These are phyloP conservation scores for Debaryomyces maramus DNA, from an alignment of 805 yeast species.

Conservation along the genomic window DNA sequence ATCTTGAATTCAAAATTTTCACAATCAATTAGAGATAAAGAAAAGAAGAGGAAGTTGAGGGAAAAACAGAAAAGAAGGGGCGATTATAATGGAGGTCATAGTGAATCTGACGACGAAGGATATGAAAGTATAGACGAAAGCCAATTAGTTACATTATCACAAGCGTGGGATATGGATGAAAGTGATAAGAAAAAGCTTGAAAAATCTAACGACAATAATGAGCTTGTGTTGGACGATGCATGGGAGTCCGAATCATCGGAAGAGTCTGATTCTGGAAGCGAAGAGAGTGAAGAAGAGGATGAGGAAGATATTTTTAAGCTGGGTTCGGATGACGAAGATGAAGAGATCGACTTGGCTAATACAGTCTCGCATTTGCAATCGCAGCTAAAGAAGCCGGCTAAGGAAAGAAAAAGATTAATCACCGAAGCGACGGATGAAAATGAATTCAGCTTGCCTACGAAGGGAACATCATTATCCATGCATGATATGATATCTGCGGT, in stretches of 20 bases:
- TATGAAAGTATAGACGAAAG: constrained; percentile 75
- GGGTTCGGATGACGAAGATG: constrained; percentile 39
- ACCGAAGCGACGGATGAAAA: constrained; percentile 61
- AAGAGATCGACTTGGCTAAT: constrained; percentile 50
- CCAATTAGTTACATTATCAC: constrained; percentile 76
- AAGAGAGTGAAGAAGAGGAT: constrained; percentile 23
- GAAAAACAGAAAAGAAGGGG: constrained; percentile 27
- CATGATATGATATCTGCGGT: constrained; percentile 75
- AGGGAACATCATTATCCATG: constrained; percentile 58
- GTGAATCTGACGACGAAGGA: constrained; percentile 45
- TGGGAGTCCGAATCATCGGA: constrained; percentile 28
- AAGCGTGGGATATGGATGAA: constrained; percentile 85
- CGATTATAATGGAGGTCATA: constrained; percentile 37
- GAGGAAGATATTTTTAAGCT: constrained; percentile 29
- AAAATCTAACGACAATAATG: constrained; percentile 17
- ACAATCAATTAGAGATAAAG: constrained; percentile 63
- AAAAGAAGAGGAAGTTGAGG: constrained; percentile 34
- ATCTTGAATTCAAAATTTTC: constrained; percentile 64
- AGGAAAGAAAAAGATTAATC: constrained; percentile 48
- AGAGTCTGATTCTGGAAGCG: constrained; percentile 19
- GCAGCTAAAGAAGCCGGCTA: constrained; percentile 31
- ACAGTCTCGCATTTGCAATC: constrained; percentile 47
- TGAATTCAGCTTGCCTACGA: constrained; percentile 66
- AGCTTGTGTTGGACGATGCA: constrained; percentile 27
- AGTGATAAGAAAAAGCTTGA: constrained; percentile 35